Base-by-base conservation (phyloP, 305 asterid species). In the Solanum aculeatissimum region DNA sequence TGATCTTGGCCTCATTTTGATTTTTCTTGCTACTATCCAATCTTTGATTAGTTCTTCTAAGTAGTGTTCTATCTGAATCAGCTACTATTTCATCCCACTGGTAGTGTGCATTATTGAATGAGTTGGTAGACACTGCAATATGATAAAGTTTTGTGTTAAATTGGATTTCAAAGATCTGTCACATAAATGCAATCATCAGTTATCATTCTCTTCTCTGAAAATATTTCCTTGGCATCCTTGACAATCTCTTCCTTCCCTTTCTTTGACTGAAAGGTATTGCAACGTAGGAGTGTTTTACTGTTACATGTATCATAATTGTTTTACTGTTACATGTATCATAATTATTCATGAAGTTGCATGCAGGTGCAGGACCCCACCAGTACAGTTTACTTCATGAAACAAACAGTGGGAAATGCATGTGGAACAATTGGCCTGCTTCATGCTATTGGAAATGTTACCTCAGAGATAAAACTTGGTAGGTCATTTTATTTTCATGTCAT, bases 321-420 rank as follows among this genome's bases (percentile, higher is more conserved):
- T 25, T 81, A 81, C 58, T 65, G 54, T 60, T 81, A 21, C 21
- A 13, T 15, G 43, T 65, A 60, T 81, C 57, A 4, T 42, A 65
- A 25, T 18, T 69, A 86, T 83, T 89, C 83, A 68, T 85, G 84
- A 78, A 77, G 82, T 51, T 27, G 47, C 0, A 7, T 81, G 81
- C 87, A 54, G 71, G 80, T 89, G 86, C 92, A 95, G 98, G 96
- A 87, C 68, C 93, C 90, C 49, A 83, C 83, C 7, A 75, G 74
- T 85, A 95, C 93, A 85, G 97, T 93, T 86, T 96, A 93, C 93
- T 96, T 95, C 86, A 90, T 94, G 98, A 95, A 93, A 91, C 99
- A 96, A 90, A 96, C 97, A 58, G 99, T 96, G 65, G 98, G 98
- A 91, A 96, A 96, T 94, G 98, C 98, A 65, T 95, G 99, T 88